These are phyloP conservation scores for Carex scoparia DNA, from an alignment of 176 grass and related monocot species.

Conservation along the genomic window DNA sequence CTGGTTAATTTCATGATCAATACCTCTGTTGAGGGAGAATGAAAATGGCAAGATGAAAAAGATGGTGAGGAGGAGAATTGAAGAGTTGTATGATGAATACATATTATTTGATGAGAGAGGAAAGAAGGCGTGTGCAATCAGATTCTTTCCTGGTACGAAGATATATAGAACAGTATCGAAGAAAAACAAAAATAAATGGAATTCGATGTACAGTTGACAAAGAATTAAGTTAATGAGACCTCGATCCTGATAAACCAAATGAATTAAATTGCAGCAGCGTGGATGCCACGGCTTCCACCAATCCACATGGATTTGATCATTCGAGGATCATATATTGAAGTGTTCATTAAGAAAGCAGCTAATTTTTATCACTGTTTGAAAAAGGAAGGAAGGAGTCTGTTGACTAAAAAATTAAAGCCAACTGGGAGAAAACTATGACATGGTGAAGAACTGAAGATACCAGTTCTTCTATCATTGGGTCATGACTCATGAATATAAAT, in stretches of 20 bases:
- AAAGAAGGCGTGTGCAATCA: background rate
- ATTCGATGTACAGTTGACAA: background rate
- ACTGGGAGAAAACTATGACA: background rate
- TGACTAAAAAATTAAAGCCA: background rate
- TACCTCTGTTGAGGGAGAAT: background rate
- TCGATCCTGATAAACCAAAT: background rate
- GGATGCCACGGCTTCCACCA: conserved; percentile 16
- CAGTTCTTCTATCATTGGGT: too few species aligned
- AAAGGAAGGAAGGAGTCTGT: too few species aligned
- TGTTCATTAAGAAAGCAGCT: background rate
- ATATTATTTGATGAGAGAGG: background rate
- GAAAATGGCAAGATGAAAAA: background rate
- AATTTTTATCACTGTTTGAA: background rate
- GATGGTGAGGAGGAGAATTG: conserved; percentile 18
- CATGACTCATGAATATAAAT: too few species aligned
- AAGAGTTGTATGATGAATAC: conserved; percentile 1
- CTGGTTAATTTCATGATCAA: conserved; percentile 13
- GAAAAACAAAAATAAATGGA: too few species aligned
- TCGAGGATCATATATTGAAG: background rate
- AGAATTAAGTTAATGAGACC: background rate
- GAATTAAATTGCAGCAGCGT: conserved; percentile 5
- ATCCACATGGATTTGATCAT: background rate
- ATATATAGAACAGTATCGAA: background rate
- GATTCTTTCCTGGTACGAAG: background rate
- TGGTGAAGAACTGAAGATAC: background rate